A percentile compares a stretch with the other conserved stretches of the same genome.
These are phyloP conservation scores for Sphaerostilbella broomeana DNA, from an alignment of 2,329 filamentous ascomycete genomes.

Conservation along the genomic window DNA sequence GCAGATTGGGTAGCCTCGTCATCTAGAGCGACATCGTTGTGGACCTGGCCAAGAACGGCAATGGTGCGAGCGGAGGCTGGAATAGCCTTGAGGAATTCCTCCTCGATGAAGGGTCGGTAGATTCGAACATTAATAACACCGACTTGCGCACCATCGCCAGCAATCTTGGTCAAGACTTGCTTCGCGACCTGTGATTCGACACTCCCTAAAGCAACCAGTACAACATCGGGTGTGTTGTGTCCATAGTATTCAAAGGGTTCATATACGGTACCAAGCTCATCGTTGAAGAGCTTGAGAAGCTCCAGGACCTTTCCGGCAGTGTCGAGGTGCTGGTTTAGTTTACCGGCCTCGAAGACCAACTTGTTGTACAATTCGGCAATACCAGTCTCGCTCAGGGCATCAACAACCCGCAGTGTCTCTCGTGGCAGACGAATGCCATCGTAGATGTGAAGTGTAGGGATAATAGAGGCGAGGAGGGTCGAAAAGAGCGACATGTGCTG, in stretches of 20 bases:
- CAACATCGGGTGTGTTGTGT: slow-evolving; percentile 68
- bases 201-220: slow-evolving; percentile 89
- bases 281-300: slow-evolving; percentile 71
- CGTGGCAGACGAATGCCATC: slow-evolving; percentile 78
- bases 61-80: slow-evolving; percentile 69
- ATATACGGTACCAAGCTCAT: slow-evolving; percentile 89
- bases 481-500: slow-evolving; percentile 94
- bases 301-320: slow-evolving; percentile 65
- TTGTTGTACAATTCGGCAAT: slow-evolving; percentile 63
- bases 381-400: slow-evolving; percentile 67
- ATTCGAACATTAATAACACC: slow-evolving; percentile 88
- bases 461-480: slow-evolving; percentile 67
- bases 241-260: slow-evolving; percentile 90
- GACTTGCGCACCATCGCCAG: slow-evolving; percentile 66
- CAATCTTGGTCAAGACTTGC: slow-evolving; percentile 69
- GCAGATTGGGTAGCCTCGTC: slow-evolving; percentile 75
- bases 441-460: slow-evolving; percentile 83
- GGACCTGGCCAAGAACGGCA: slow-evolving; percentile 84
- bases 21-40: slow-evolving; percentile 61
- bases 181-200: slow-evolving; percentile 80
- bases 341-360: slow-evolving; percentile 54
- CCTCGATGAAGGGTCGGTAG: slow-evolving; percentile 92
- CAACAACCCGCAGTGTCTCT: slow-evolving; percentile 75
- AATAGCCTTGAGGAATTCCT: slow-evolving; percentile 79
- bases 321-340: slow-evolving; percentile 63